Evolutionary conservation across 2,329 filamentous ascomycete species (phyloP).

Genomic region (Pyricularia sp.): DNA sequence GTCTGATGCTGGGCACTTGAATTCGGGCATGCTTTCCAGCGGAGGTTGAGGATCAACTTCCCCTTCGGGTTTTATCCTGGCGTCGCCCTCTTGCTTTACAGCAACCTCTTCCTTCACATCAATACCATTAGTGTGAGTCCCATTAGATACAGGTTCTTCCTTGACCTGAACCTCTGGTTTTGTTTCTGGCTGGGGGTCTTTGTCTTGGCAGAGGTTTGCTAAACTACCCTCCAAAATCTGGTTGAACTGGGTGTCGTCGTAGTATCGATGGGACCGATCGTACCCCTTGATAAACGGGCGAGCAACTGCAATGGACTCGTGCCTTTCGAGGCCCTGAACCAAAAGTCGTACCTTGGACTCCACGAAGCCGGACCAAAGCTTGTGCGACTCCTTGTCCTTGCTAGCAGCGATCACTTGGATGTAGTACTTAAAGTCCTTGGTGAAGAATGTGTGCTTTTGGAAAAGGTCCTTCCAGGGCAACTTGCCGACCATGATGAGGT

Average conservation of each 20-base stretch:
- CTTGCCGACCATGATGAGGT: slow-evolving; percentile 69
- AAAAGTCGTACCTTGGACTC: slow-evolving; percentile 88
- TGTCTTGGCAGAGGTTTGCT: slow-evolving; percentile 32
- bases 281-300: slow-evolving; percentile 92
- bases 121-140: slow-evolving; percentile 19
- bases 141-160: slow-evolving; percentile 25
- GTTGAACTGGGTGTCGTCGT: slow-evolving; percentile 35
- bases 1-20: slow-evolving; percentile 20
- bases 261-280: slow-evolving; percentile 64
- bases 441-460: slow-evolving; percentile 87
- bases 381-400: slow-evolving; percentile 73
- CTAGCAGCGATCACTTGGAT: slow-evolving; percentile 79
- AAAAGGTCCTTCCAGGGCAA: slow-evolving; percentile 83
- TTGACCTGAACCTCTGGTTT: slow-evolving; percentile 34
- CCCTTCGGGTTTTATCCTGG: slow-evolving; percentile 15
- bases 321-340: slow-evolving; percentile 73
- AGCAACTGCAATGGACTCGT: slow-evolving; percentile 70
- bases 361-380: slow-evolving; percentile 82
- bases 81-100: slow-evolving; percentile 7
- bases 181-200: slow-evolving; percentile 24
- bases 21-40: slow-evolving; percentile 8
- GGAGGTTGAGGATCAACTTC: background rate
- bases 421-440: slow-evolving; percentile 88
- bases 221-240: slow-evolving; percentile 46
- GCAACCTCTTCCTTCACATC: slow-evolving; percentile 12